Base-by-base conservation (phyloP, 2,329 filamentous ascomycete species). In the Pseudogymnoascus sp. region DNA sequence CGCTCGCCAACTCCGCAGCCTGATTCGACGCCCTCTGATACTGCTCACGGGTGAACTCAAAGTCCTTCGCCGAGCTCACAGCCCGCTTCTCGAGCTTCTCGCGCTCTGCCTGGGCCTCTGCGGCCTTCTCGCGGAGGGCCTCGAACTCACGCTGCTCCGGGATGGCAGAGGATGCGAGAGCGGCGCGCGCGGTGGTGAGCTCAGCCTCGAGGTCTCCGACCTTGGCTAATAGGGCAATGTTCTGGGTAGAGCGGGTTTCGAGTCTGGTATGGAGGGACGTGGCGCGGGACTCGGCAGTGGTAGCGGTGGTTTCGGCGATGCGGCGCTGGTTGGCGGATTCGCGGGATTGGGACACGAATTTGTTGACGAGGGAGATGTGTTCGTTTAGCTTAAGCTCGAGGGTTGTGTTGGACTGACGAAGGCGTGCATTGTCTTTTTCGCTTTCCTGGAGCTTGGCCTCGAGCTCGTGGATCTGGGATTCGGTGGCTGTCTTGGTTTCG, bases 241-340 rank as follows among this genome's bases (percentile, higher is more conserved):
- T 23, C 29, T 68, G 64, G 2, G 60, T 62, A 3, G 65, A 63
- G 38, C 67, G 67, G 2, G 38, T 53, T 21, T 72, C 70, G 3
- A 66, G 26, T 7, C 66, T 66, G 21, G 65, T 64, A n/a, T 61
- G 60, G 13, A 74, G 33, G 2, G 19, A 63, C 1, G 62, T 37
- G 46, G 68, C 66, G 17, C 64, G 64, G 13, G 38, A 53, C 6
- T 64, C 33, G 0, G 66, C 53, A 21, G 66, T 44, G 2, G 75
- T 75, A 4, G 67, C 70, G 40, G 76, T 72, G 60, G 77, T 77
- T 33, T 84, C 76, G 42, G 80, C 82, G 4, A 68, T 69, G 35
- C 75, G 76, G 35, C 82, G 80, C 21, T 86, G 83, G 63, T 79
- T 73, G 4, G 85, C 71, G 2, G 83, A 82, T 13, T 75, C 75